Conservation (phyloP, 1,139 yeast genomes). For the Saccharomyces pastorianus region DNA sequence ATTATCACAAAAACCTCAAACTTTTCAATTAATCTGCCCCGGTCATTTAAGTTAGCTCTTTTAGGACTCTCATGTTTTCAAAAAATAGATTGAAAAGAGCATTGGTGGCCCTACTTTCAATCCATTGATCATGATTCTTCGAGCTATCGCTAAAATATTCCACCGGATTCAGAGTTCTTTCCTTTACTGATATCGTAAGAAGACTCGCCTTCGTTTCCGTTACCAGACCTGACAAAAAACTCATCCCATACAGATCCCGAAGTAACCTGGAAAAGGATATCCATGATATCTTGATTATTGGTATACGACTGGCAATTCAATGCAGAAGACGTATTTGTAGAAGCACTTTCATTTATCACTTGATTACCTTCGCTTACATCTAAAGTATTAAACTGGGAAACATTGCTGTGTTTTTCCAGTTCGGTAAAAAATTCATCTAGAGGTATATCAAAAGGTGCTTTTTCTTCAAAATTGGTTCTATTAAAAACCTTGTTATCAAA, state of each 20-base stretch:
- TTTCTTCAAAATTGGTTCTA: neutral
- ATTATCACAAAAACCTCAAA: neutral
- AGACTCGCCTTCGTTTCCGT: neutral
- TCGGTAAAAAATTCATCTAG: slow-evolving; percentile 24
- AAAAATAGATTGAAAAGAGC: neutral
- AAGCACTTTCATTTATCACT: neutral
- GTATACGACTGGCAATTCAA: slow-evolving; percentile 10
- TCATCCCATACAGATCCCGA: slow-evolving; percentile 73
- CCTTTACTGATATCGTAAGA: neutral
- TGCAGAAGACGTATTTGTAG: slow-evolving; percentile 5
- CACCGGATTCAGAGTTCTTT: neutral
- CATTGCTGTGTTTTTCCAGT: slow-evolving; percentile 16
- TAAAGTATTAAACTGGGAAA: slow-evolving; percentile 7
- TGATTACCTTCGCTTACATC: neutral
- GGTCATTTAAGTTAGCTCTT: neutral
- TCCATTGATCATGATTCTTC: neutral
- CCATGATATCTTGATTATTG: slow-evolving; percentile 51
- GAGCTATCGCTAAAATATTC: neutral
- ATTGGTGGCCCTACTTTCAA: neutral
- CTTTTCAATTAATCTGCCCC: neutral
- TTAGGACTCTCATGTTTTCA: neutral
- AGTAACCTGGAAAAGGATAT: slow-evolving; percentile 58
- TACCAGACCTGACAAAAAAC: slow-evolving; percentile 37
- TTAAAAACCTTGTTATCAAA: slow-evolving; percentile 2
- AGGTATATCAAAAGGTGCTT: slow-evolving; percentile 9